Evolutionary conservation across 2,329 filamentous ascomycete species (phyloP).

Genomic region (Tolypocladium cylindrosporum): DNA sequence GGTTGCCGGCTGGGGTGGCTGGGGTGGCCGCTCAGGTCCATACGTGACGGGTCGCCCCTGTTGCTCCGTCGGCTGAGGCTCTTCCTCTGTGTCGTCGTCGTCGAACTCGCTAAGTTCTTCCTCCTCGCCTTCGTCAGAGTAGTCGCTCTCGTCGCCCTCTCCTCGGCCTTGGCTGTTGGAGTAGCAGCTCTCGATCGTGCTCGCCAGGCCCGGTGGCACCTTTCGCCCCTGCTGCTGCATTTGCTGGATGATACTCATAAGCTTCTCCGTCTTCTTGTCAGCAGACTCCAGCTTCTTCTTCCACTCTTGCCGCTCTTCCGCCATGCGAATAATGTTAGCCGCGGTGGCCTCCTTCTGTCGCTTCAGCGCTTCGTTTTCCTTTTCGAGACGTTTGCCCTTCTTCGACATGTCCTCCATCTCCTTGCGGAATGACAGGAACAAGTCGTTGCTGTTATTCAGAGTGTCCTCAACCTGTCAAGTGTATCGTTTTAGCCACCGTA

Average conservation of each 20-base stretch:
- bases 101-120: constrained; percentile 57
- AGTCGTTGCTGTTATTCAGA: constrained; percentile 93
- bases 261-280: constrained; percentile 74
- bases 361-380: constrained; percentile 85
- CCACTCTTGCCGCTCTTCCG: constrained; percentile 80
- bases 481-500: neutral
- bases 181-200: constrained; percentile 50
- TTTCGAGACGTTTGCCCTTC: constrained; percentile 93
- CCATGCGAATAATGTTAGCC: constrained; percentile 94
- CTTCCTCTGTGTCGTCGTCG: constrained; percentile 49
- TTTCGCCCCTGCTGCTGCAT: constrained; percentile 94
- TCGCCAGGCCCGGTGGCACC: constrained; percentile 52
- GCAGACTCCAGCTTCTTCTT: constrained; percentile 50
- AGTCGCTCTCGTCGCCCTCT: constrained; percentile 52
- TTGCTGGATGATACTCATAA: constrained; percentile 88
- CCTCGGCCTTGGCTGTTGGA: constrained; percentile 39
- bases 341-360: constrained; percentile 91
- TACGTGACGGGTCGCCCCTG: constrained; percentile 28
- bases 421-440: constrained; percentile 93
- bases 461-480: constrained; percentile 81
- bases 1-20: constrained; percentile 18
- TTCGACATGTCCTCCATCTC: constrained; percentile 99
- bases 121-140: constrained; percentile 52
- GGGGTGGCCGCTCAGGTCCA: constrained; percentile 38
- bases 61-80: constrained; percentile 26